Evolutionary conservation across 1,139 yeast species (phyloP), one percentile per base, ranked within the genome.

Genomic region (Yamadazyma epiphylla): DNA sequence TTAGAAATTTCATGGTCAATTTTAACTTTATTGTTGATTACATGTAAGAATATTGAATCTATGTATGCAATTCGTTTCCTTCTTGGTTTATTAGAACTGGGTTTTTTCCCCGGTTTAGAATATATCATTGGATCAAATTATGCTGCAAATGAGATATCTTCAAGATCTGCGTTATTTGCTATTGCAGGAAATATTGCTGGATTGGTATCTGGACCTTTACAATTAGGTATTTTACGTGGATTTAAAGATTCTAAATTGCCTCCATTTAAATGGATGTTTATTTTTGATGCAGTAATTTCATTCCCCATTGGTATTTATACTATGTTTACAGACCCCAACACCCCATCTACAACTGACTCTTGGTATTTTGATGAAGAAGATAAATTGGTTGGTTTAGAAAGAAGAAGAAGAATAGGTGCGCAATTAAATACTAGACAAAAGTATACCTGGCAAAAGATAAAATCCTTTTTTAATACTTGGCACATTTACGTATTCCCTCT

Each of bases 1-100:
- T 58, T 79, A 38, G 83, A 78, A 41, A 41, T 76, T 3, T 38
- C 63, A 6, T 80, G 86, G 86, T 74, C 80, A 1, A 38, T 71
- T 9, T 54, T 79, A 31, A 77, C 85, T 0, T 48, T 74, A 12
- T 49, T 72, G 33, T 59, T 72, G 64, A 65, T 77, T 30, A 63
- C 72, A 0, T 64, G 70, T 51, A 45, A 51, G 19, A 48, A 45
- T 20, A 53, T 75, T 6, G 44, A 59, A 2, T 72, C 74, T 5
- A 43, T 80, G 42, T 75, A 73, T 50, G 83, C 77, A 0, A 38
- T 77, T 16, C 54, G 86, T 29, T 80, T 78, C 45, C 55, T 79
- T 22, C 49, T 78, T 30, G 87, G 85, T 0, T 52, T 76, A 5
- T 59, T 70, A 3, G 86, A 78, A 48, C 51, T 77, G 14, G 81